phyloP scores from a whole-genome alignment of 768 basidiomycete genomes.

The Serendipita indica region DNA sequence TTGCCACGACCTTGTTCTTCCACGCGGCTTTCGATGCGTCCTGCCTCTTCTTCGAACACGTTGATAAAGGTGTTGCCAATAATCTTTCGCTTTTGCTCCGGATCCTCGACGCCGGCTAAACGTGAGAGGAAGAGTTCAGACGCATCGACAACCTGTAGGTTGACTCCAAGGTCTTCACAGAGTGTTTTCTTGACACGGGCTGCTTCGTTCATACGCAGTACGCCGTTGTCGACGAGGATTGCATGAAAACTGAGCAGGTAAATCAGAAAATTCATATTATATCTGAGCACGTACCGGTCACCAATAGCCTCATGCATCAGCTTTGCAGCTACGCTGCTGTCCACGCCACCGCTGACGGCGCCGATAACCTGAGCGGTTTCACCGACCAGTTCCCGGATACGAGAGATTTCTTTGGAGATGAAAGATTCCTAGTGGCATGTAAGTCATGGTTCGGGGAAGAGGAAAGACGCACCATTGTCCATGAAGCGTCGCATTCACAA shows the following conservation, averaged over 20 bases:
- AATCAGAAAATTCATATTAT: slow-evolving; percentile 8
- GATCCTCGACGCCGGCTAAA: slow-evolving; percentile 86
- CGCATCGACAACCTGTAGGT: slow-evolving; percentile 89
- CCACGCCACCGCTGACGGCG: slow-evolving; percentile 93
- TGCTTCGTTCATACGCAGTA: slow-evolving; percentile 82
- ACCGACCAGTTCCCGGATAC: slow-evolving; percentile 91
- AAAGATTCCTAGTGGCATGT: slow-evolving; percentile 69
- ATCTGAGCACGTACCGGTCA: slow-evolving; percentile 46
- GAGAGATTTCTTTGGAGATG: slow-evolving; percentile 87
- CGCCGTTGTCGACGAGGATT: slow-evolving; percentile 99
- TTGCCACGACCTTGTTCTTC: slow-evolving; percentile 70
- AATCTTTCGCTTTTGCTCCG: slow-evolving; percentile 92
- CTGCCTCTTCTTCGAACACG: slow-evolving; percentile 89
- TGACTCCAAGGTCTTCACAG: slow-evolving; percentile 84
- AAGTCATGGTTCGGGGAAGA: background rate
- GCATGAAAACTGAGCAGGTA: slow-evolving; percentile 75
- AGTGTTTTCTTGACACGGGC: slow-evolving; percentile 87
- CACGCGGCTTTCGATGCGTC: slow-evolving; percentile 70
- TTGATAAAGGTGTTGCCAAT: slow-evolving; percentile 99
- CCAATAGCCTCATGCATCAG: slow-evolving; percentile 99
- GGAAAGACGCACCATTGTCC: slow-evolving; percentile 76
- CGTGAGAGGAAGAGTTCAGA: slow-evolving; percentile 83
- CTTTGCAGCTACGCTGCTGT: slow-evolving; percentile 96
- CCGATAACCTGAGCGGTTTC: slow-evolving; percentile 92
- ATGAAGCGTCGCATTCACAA: slow-evolving; percentile 64